Evolutionary conservation across 2,329 filamentous ascomycete species (phyloP), one percentile per base, ranked within the genome.

Genomic region (Remersonia thermophila): DNA sequence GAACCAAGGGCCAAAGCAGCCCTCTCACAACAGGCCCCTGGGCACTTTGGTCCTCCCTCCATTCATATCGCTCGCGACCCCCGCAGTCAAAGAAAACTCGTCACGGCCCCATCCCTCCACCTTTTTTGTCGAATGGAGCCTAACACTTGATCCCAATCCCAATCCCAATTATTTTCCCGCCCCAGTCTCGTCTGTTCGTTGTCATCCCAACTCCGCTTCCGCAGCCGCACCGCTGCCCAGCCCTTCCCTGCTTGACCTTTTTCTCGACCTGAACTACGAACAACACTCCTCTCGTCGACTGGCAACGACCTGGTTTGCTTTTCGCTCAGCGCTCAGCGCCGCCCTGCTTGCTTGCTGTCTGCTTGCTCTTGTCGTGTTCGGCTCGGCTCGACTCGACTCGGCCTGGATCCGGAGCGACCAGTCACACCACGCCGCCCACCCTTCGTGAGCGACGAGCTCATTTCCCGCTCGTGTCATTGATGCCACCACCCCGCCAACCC

Each of bases 1-100:
- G 31, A 46, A 38, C 40, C 38, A 42, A 32, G 32, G 27, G 27
- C n/a, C n/a, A n/a, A n/a, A n/a, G n/a, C n/a, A n/a, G n/a, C n/a
- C n/a, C n/a, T n/a, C 20, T 23, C 5, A 34, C 40, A 43, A 38
- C 40, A 33, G 33, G 26, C 36, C 29, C 36, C 33, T 43, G 36
- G 40, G 34, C 38, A 35, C 38, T 25, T 37, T 38, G 29, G 32
- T 42, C 35, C 40, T 41, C 40, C 28, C 39, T 45, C 47, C 46
- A 44, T 44, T 49, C 44, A 45, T 33, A 43, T 33, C 35, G 33
- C 36, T 26, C 30, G 33, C 39, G 36, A 28, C 37, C 38, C 46
- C 47, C 44, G 46, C 47, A 45, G 43, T 46, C 42, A 33, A 48
- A 50, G 49, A 50, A 51, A 51, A 50, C 47, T 50, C 46, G 44